A percentile compares a stretch with the other conserved stretches of the same genome.
phyloP scores from a whole-genome alignment of 345 rosid species.

The Toxicodendron radicans region DNA sequence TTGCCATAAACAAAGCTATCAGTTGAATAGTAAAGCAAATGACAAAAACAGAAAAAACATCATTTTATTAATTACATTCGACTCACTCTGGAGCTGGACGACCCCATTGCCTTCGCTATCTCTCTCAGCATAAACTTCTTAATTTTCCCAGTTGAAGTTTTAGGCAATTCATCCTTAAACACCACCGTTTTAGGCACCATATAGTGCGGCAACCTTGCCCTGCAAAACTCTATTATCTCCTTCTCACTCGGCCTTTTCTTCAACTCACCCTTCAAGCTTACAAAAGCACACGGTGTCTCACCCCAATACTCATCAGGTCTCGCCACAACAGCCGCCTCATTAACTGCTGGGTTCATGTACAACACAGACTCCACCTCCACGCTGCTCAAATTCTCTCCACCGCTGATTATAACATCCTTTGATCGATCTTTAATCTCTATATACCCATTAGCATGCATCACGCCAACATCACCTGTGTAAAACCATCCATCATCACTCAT shows the following conservation, averaged over 20 bases:
- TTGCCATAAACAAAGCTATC: too few relatives aligned
- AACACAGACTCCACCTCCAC: slow-evolving; percentile 73
- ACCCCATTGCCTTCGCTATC: slow-evolving; percentile 26
- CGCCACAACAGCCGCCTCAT: slow-evolving; percentile 82
- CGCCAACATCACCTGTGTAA: slow-evolving; percentile 19
- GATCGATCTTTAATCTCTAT: slow-evolving; percentile 71
- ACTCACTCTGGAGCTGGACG: slow-evolving; percentile 34
- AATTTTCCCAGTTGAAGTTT: slow-evolving; percentile 65
- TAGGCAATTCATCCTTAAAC: slow-evolving; percentile 53
- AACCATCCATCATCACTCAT: slow-evolving; percentile 62
- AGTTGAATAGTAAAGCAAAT: too few relatives aligned
- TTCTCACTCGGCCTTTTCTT: slow-evolving; percentile 20
- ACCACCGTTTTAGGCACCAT: slow-evolving; percentile 60
- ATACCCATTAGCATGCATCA: slow-evolving; percentile 66
- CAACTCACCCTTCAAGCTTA: slow-evolving; percentile 37
- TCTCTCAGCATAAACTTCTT: slow-evolving; percentile 57
- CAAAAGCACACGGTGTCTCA: slow-evolving; percentile 82
- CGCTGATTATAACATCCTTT: slow-evolving; percentile 31
- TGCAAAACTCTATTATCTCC: slow-evolving; percentile 42
- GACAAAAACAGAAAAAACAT: not conserved
- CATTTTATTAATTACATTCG: slow-evolving; percentile 27
- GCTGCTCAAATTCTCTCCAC: slow-evolving; percentile 74
- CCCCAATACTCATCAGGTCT: slow-evolving; percentile 84
- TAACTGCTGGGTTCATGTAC: slow-evolving; percentile 57
- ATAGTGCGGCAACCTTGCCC: slow-evolving; percentile 45